phyloP scores from a whole-genome alignment of 2,329 filamentous ascomycete species.

The Pseudogymnoascus sp. region DNA sequence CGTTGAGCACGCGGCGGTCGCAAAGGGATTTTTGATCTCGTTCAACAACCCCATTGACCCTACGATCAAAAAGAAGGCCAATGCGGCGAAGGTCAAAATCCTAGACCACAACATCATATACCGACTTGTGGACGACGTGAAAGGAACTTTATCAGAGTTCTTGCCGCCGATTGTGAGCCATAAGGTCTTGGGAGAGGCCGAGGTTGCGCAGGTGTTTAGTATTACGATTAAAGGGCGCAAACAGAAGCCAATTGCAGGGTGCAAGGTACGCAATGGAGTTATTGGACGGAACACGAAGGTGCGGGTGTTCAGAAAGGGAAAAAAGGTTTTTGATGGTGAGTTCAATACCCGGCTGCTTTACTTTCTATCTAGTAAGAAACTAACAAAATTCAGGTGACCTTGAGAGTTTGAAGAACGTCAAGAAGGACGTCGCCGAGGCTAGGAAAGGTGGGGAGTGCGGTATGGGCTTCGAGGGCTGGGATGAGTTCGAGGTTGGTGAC shows the following conservation, averaged over 20 bases:
- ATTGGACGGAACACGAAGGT: conserved; percentile 57
- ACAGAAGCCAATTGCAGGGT: conserved; percentile 73
- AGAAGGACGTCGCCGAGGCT: conserved; percentile 86
- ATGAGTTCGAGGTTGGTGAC: conserved; percentile 71
- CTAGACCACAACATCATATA: conserved; percentile 85
- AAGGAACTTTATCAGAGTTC: conserved; percentile 56
- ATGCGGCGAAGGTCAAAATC: conserved; percentile 62
- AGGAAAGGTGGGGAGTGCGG: conserved; percentile 91
- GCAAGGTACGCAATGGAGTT: conserved; percentile 73
- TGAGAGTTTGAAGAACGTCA: conserved; percentile 77
- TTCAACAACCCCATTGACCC: conserved; percentile 71
- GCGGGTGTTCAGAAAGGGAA: conserved; percentile 60
- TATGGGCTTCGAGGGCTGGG: conserved; percentile 73
- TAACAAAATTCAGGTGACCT: conserved; percentile 53
- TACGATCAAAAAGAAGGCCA: conserved; percentile 60
- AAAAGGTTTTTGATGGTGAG: conserved; percentile 76
- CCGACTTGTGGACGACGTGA: conserved; percentile 65
- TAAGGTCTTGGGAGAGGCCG: conserved; percentile 77
- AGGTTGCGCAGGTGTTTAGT: conserved; percentile 72
- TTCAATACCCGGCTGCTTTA: conserved; percentile 19
- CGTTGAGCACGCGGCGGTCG: conserved; percentile 74
- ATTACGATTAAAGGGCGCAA: conserved; percentile 68
- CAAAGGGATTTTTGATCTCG: conserved; percentile 68
- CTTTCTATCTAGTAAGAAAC: background rate
- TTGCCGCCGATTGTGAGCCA: conserved; percentile 58